Base-by-base conservation (phyloP, 495 filamentous ascomycete species). In the Staphylotrichum longicolle region DNA sequence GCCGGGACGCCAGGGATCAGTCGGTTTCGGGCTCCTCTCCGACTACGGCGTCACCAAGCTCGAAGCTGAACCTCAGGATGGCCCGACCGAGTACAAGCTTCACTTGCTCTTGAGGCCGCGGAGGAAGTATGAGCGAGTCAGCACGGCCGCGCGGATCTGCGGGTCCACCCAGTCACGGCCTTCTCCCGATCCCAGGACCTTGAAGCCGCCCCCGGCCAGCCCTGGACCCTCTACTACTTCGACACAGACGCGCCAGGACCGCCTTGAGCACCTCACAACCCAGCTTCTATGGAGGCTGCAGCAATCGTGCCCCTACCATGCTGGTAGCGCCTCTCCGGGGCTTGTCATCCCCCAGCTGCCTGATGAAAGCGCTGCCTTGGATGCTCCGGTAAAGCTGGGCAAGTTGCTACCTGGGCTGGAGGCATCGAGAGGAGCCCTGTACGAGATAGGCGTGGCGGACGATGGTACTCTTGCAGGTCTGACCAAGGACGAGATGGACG, bases 401-500 rank as follows among this genome's bases (percentile, higher is more conserved):
- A 86, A 83, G 55, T 75, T 91, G 45, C 76, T 91, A 10, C 88
- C 91, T 5, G 91, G 94, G 1, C 80, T 98, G 4, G 93, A 98
- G 70, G 92, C 95, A 62, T 96, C 91, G 42, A 87, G 89, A 60
- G 94, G 94, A 15, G 95, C 95, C 0, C 71, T 98, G 54, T 98
- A 98, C 61, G 95, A 98, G 74, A 95, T 98, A 69, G 94, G 94
- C 0, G 92, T 98, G 27, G 87, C 92, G 5, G 94, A 98, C 71
- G 93, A 97, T 76, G 94, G 94, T 12, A 90, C 87, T 0, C 88
- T 98, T 62, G 87, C 96, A 46, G 94, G 94, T 1, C 76, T 98
- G n/a, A 88, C 89, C 1, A 83, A 87, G 64, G 92, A 96, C 69
- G 94, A 98, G 74, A 78, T 98, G 74, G 86, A 95, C 54, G 93